These are phyloP conservation scores for slime mould (Dictyostelium discoideum) DNA, from an alignment of 78 protist genomes.

Conservation along the genomic window DNA sequence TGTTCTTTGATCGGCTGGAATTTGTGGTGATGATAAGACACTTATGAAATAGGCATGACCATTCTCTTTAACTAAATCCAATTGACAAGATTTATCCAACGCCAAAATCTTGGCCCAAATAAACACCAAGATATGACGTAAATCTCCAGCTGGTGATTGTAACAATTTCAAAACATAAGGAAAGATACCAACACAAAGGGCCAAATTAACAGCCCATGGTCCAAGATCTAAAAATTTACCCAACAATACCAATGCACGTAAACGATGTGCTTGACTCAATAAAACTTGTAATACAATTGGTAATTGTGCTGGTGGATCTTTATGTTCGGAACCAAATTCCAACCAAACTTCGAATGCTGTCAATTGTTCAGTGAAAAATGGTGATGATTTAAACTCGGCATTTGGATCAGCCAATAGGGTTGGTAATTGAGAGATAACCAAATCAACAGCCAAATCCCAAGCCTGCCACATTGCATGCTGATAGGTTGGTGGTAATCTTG, in stretches of 20 bases:
- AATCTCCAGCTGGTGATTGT: slow-evolving; percentile 83
- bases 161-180: slow-evolving; percentile 97
- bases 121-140: slow-evolving; percentile 89
- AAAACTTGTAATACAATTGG: slow-evolving; percentile 98
- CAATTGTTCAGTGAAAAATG: slow-evolving; percentile 96
- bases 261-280: slow-evolving; percentile 93
- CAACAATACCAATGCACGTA: slow-evolving; percentile 94
- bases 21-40: slow-evolving; percentile 52
- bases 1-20: slow-evolving; percentile 61
- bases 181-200: slow-evolving; percentile 97
- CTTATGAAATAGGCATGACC: slow-evolving; percentile 91
- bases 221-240: slow-evolving; percentile 95
- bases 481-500: slow-evolving; percentile 93
- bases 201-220: slow-evolving; percentile 96
- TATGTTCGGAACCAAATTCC: slow-evolving; percentile 83
- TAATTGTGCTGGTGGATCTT: slow-evolving; percentile 94
- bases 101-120: slow-evolving; percentile 94
- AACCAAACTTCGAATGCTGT: slow-evolving; percentile 98
- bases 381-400: slow-evolving; percentile 68
- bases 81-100: slow-evolving; percentile 85
- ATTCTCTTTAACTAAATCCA: slow-evolving; percentile 89
- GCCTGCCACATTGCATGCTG: slow-evolving; percentile 90
- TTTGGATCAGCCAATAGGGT: slow-evolving; percentile 59
- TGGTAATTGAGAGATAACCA: slow-evolving; percentile 89
- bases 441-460: slow-evolving; percentile 97